A percentile compares a stretch with the other conserved stretches of the same genome.
These are phyloP conservation scores for Trypanosomatidae sp. DNA, from an alignment of 208 protist species.

Conservation along the genomic window DNA sequence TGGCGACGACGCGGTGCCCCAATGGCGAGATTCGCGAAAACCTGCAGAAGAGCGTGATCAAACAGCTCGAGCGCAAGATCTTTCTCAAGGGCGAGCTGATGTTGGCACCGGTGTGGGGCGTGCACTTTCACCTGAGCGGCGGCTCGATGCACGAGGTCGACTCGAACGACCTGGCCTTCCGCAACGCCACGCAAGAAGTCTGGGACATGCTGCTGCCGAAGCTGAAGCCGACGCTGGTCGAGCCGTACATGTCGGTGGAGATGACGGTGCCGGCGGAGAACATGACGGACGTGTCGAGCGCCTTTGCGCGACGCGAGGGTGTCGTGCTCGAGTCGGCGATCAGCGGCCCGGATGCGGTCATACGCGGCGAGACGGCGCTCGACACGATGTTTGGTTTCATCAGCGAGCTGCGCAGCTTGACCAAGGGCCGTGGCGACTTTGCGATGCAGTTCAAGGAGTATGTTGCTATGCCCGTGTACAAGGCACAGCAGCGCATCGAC, in stretches of 20 bases:
- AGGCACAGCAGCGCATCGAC: conserved; percentile 83
- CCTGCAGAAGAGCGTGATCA: conserved; percentile 87
- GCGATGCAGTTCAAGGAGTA: conserved; percentile 91
- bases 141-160: conserved; percentile 97
- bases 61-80: conserved; percentile 86
- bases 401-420: conserved; percentile 82
- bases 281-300: conserved; percentile 80
- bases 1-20: conserved; percentile 72
- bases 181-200: conserved; percentile 89
- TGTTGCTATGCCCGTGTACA: conserved; percentile 79
- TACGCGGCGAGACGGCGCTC: conserved; percentile 82
- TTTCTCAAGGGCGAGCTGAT: conserved; percentile 91
- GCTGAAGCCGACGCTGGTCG: conserved; percentile 89
- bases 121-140: conserved; percentile 93
- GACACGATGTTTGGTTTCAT: conserved; percentile 93
- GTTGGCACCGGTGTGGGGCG: conserved; percentile 91
- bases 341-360: conserved; percentile 68
- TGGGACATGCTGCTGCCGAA: conserved; percentile 89
- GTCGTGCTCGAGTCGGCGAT: conserved; percentile 78
- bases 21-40: conserved; percentile 93
- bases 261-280: conserved; percentile 76
- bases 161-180: conserved; percentile 98
- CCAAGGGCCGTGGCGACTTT: conserved; percentile 88
- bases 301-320: conserved; percentile 82
- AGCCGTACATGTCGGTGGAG: conserved; percentile 96